Conservation (phyloP, 1,284 basidiomycete genomes). For the Naganishia sp. region DNA sequence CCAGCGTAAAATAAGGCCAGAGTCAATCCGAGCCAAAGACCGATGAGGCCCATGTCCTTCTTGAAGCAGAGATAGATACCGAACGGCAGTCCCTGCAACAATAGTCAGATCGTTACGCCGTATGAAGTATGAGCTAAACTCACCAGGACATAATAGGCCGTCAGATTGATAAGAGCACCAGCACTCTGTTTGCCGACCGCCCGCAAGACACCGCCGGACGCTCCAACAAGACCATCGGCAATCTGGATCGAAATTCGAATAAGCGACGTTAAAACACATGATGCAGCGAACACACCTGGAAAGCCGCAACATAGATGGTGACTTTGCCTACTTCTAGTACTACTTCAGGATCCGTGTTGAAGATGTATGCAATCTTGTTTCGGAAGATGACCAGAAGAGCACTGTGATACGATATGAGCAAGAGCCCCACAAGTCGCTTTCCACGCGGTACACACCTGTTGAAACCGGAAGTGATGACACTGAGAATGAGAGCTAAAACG, state of each 20-base stretch:
- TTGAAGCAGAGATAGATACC: slow-evolving; percentile 56
- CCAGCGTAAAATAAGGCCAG: slow-evolving; percentile 54
- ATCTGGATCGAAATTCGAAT: slow-evolving; percentile 45
- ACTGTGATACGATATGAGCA: slow-evolving; percentile 52
- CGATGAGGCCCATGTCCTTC: slow-evolving; percentile 47
- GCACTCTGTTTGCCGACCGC: slow-evolving; percentile 66
- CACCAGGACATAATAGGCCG: slow-evolving; percentile 56
- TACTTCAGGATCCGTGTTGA: slow-evolving; percentile 75
- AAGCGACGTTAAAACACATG: neutral
- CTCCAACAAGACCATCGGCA: slow-evolving; percentile 66
- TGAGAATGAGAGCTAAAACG: slow-evolving; percentile 65
- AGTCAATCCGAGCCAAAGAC: slow-evolving; percentile 57
- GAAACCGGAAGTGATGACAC: slow-evolving; percentile 61
- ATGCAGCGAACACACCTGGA: slow-evolving; percentile 61
- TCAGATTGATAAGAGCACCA: slow-evolving; percentile 57
- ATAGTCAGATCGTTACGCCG: neutral
- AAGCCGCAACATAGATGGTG: slow-evolving; percentile 68
- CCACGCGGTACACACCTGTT: slow-evolving; percentile 60
- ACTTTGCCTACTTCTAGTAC: slow-evolving; percentile 66
- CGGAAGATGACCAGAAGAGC: slow-evolving; percentile 71
- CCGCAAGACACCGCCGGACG: slow-evolving; percentile 73
- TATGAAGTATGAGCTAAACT: neutral
- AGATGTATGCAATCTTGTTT: slow-evolving; percentile 73
- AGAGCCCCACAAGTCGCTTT: neutral
- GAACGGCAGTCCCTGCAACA: slow-evolving; percentile 51